Evolutionary conservation across 1,139 yeast genomes (phyloP).

Genomic region (Pneumocystis wakefieldiae): DNA sequence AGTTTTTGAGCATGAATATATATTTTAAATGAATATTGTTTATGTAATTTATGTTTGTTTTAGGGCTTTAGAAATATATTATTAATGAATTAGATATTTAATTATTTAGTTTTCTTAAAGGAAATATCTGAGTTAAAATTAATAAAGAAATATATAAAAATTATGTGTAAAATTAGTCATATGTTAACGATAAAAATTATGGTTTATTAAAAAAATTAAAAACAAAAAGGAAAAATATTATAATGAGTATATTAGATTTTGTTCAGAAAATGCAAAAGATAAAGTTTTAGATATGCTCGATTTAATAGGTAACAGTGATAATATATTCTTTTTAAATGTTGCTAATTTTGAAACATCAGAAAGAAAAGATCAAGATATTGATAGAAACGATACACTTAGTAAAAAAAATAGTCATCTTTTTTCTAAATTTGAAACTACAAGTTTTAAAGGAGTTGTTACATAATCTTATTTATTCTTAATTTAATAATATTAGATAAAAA

Average conservation of each 20-base stretch:
- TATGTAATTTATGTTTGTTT: background rate
- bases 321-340: background rate
- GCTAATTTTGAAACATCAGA: background rate
- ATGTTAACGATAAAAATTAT: background rate
- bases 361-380: background rate
- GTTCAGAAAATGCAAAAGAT: background rate
- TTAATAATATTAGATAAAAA: background rate
- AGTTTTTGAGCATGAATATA: background rate
- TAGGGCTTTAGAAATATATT: background rate
- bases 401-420: background rate
- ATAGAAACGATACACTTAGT: background rate
- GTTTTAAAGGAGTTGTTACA: background rate
- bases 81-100: too few species aligned
- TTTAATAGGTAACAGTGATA: background rate
- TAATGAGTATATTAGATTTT: background rate
- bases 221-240: background rate
- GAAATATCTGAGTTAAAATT: background rate
- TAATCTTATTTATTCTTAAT: background rate
- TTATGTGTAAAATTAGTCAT: background rate
- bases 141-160: too few species aligned
- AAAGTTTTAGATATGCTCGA: background rate
- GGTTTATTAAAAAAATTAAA: background rate
- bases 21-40: background rate
- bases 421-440: background rate
- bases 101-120: background rate